Base-by-base conservation (phyloP, 257 asterid species). In the Mitragyna speciosa region DNA sequence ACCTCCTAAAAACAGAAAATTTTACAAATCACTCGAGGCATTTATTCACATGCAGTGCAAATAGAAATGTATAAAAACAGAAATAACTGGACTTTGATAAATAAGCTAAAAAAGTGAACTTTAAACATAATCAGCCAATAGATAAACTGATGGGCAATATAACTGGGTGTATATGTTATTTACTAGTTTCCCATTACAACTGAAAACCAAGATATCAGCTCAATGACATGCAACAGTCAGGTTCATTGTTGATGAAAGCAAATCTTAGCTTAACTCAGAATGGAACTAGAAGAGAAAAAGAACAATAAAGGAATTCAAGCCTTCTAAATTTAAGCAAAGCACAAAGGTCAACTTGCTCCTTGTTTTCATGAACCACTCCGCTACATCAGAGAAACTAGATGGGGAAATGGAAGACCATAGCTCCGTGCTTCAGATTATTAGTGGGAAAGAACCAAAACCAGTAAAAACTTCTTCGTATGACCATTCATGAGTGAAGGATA, bases 1-100 rank as follows among this genome's bases (percentile, higher is more conserved):
- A 58, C 59, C 48, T 36, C 2, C 4, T 36, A 36, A 28, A 31
- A 17, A 33, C 9, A 19, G 63, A n/a, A n/a, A 58, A 76, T 64
- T 10, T 70, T 51, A 77, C 45, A 41, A 39, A 75, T 59, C 43
- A 59, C 10, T 75, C n/a, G 24, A 75, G 79, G 58, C n/a, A 6
- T 30, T 36, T 36, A 17, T 64, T 58, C 39, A 33, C 41, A n/a
- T 49, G n/a, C 1, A 16, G 56, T 36, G 24, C 36, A 75, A 58
- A 36, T 36, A 36, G 2, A 36, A 36, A 36, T 36, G 2, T 36
- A 36, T 2, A 36, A 36, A 36, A 36, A 19, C 11, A 70, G 51
- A 8, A 20, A 31, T 9, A 33, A 7, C 28, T 76, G 0, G 20
- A 76, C 17, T 65, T 76, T 43, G 43, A 15, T 0, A 20, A 54